phyloP scores from a whole-genome alignment of 345 rosid species.

The Limnanthes douglasii region DNA sequence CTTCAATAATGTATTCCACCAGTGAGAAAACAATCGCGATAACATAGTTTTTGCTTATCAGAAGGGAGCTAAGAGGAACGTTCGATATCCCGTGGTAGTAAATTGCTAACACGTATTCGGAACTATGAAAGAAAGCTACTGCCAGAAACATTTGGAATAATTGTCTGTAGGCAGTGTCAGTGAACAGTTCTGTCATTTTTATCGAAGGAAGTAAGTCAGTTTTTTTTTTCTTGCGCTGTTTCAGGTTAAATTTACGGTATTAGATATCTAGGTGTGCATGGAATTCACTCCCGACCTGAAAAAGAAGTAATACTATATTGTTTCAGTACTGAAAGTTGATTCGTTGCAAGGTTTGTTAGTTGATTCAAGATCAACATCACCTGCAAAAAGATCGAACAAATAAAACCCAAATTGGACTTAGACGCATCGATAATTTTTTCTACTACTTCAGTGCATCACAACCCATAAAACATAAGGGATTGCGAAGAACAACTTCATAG shows the following conservation, averaged over 20 bases:
- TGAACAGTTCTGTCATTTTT: slow-evolving; percentile 36
- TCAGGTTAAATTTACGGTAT: slow-evolving; percentile 1
- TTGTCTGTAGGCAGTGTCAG: slow-evolving; percentile 32
- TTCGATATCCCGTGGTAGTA: slow-evolving; percentile 33
- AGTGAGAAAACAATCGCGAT: slow-evolving; percentile 40
- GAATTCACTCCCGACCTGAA: slow-evolving; percentile 20
- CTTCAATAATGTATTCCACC: slow-evolving; percentile 33
- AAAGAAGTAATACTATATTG: slow-evolving; percentile 8
- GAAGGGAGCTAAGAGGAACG: slow-evolving; percentile 40
- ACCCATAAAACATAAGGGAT: too few relatives aligned
- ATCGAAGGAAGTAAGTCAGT: neutral
- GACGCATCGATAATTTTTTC: too few relatives aligned
- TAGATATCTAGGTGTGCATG: slow-evolving; percentile 1
- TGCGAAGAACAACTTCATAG: too few relatives aligned
- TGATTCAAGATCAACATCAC: slow-evolving; percentile 7
- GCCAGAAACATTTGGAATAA: slow-evolving; percentile 37
- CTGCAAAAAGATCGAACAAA: neutral
- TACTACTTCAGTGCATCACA: too few relatives aligned
- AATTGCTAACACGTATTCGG: slow-evolving; percentile 41
- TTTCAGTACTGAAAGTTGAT: slow-evolving; percentile 7
- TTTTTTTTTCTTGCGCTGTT: neutral
- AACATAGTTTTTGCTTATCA: slow-evolving; percentile 40
- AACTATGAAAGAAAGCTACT: slow-evolving; percentile 38
- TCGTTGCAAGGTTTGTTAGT: neutral
- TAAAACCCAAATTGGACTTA: neutral